These are phyloP conservation scores for Mycena pura DNA, from an alignment of 768 basidiomycete species.

Conservation along the genomic window DNA sequence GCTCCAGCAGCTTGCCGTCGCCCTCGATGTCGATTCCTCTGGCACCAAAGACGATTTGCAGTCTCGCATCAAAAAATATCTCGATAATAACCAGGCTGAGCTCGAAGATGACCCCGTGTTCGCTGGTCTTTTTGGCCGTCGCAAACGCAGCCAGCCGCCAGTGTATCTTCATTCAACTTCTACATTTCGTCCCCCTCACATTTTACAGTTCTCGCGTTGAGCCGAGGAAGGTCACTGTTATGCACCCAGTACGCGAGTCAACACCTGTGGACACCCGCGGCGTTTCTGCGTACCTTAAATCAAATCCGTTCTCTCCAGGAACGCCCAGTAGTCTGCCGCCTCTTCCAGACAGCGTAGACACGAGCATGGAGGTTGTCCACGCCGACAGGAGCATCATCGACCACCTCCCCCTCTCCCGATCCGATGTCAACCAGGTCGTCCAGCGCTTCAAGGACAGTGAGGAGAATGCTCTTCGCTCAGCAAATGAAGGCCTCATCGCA, in stretches of 20 bases:
- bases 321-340: constrained; percentile 50
- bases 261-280: constrained; percentile 61
- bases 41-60: constrained; percentile 73
- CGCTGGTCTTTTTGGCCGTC: constrained; percentile 57
- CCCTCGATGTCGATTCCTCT: constrained; percentile 55
- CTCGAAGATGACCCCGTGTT: constrained; percentile 67
- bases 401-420: constrained; percentile 38
- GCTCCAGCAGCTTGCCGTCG: constrained; percentile 64
- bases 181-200: background rate
- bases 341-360: constrained; percentile 44
- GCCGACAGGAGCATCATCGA: constrained; percentile 46
- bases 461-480: constrained; percentile 41
- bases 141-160: constrained; percentile 50
- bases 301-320: constrained; percentile 47
- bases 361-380: constrained; percentile 29
- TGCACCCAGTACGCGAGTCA: constrained; percentile 48
- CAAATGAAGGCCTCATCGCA: constrained; percentile 44
- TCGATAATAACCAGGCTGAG: constrained; percentile 58
- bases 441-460: constrained; percentile 42
- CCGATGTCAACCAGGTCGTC: constrained; percentile 38
- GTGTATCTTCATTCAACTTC: constrained; percentile 28
- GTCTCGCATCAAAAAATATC: constrained; percentile 65
- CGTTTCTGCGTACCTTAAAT: constrained; percentile 60
- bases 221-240: constrained; percentile 27
- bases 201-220: constrained; percentile 37